Base-by-base conservation (phyloP, 345 rosid species). In the Geranium rotundifolium region DNA sequence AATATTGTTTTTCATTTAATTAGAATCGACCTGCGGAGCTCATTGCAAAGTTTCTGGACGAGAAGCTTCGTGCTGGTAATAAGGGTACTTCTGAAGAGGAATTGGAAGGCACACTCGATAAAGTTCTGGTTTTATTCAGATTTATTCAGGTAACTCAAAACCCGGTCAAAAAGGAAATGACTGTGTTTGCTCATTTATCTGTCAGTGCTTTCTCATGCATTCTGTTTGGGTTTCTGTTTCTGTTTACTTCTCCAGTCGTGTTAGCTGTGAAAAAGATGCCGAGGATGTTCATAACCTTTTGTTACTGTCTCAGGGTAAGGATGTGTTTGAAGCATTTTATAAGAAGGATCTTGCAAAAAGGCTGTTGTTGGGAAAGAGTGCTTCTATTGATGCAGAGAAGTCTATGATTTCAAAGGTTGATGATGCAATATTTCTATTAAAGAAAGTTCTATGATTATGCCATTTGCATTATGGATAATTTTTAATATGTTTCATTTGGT, bases 41-140 rank as follows among this genome's bases (percentile, higher is more conserved):
- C 74, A 93, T 93, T 55, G 97, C 99, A 13, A 93, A 93, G 78
- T 93, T 90, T 79, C 77, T 90, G 84, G 99, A 93, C 67, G 99
- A 90, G 70, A 93, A 93, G 78, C 91, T 93, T 68, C 99, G 97
- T 72, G 97, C 99, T 80, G 97, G 99, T 61, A 93, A 93, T 71
- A 93, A 93, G 83, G 99, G 96, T 75, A 90, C 96, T 66, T 90
- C 99, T 18, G 99, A 93, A 83, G 99, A 93, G 85, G 99, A 93
- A 77, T 80, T 90, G 85, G 99, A 93, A 96, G 82, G 85, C 54
- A 90, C 80, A 57, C 97, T 93, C 67, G 99, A 93, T 70, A 90
- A 86, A 85, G 99, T 90, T 62, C 80, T 93, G 80, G 97, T 93
- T 64, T 79, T 93, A 59, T 93, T 90, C 81, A 83, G 99, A 84